phyloP scores from a whole-genome alignment of 2,329 filamentous ascomycete genomes.

The Botrytis porri region DNA sequence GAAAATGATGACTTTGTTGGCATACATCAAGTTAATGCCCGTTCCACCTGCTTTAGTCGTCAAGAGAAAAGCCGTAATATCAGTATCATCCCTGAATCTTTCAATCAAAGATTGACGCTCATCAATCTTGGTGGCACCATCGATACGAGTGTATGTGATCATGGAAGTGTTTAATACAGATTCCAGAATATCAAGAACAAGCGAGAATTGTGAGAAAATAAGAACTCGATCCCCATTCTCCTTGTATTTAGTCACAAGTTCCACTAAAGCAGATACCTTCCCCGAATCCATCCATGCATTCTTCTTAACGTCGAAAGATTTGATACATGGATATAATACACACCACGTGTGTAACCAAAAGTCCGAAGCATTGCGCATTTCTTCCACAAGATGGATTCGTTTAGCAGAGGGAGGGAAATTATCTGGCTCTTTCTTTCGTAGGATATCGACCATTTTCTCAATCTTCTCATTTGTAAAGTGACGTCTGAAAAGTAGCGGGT shows the following conservation, averaged over 20 bases:
- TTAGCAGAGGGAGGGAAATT: slow-evolving; percentile 48
- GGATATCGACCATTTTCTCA: slow-evolving; percentile 71
- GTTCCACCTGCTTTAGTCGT: slow-evolving; percentile 95
- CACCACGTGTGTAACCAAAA: slow-evolving; percentile 67
- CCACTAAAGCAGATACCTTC: slow-evolving; percentile 78
- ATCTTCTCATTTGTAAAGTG: slow-evolving; percentile 75
- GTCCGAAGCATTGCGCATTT: slow-evolving; percentile 58
- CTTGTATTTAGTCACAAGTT: slow-evolving; percentile 70
- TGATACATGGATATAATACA: slow-evolving; percentile 53
- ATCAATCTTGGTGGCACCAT: slow-evolving; percentile 77
- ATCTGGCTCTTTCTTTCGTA: slow-evolving; percentile 65
- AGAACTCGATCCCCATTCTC: slow-evolving; percentile 81
- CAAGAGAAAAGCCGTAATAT: slow-evolving; percentile 86
- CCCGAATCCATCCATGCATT: slow-evolving; percentile 63
- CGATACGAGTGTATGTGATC: slow-evolving; percentile 80
- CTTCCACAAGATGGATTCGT: slow-evolving; percentile 51
- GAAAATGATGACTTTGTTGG: slow-evolving; percentile 97
- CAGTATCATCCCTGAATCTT: slow-evolving; percentile 70
- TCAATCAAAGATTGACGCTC: slow-evolving; percentile 87
- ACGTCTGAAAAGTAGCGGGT: slow-evolving; percentile 81
- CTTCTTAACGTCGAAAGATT: slow-evolving; percentile 53
- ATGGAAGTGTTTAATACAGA: slow-evolving; percentile 71
- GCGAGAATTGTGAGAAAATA: slow-evolving; percentile 91
- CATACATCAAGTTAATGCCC: slow-evolving; percentile 90
- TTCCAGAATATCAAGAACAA: slow-evolving; percentile 85